Evolutionary conservation across 2,329 filamentous ascomycete genomes (phyloP).

Genomic region (Aspergillus unguis): DNA sequence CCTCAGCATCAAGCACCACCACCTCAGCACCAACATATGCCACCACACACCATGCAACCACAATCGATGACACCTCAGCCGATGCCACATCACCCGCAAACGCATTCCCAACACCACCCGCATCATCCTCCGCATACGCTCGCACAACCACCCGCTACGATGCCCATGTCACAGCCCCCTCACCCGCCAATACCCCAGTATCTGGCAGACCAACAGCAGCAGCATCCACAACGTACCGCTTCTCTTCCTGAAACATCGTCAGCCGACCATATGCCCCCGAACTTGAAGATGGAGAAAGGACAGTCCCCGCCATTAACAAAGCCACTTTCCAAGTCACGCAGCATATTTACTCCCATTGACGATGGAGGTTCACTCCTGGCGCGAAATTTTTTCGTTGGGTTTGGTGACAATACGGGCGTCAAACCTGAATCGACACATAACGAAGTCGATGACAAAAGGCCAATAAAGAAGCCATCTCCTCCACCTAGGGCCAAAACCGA

Average conservation of each 20-base stretch:
- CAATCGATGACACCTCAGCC: conserved; percentile 38
- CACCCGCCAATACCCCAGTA: conserved; percentile 54
- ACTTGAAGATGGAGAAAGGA: conserved; percentile 39
- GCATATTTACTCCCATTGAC: conserved; percentile 97
- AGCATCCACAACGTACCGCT: conserved; percentile 61
- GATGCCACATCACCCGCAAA: conserved; percentile 40
- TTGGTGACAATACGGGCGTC: conserved; percentile 37
- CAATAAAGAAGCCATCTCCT: conserved; percentile 56
- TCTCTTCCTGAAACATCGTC: conserved; percentile 58
- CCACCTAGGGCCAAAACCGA: conserved; percentile 50
- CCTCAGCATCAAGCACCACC: conserved; percentile 24
- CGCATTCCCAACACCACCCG: conserved; percentile 42
- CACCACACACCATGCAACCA: conserved; percentile 22
- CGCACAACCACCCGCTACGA: conserved; percentile 24
- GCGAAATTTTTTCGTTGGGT: conserved; percentile 74
- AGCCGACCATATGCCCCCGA: conserved; percentile 46
- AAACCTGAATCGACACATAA: conserved; percentile 34
- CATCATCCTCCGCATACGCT: conserved; percentile 39
- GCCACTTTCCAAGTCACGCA: conserved; percentile 70
- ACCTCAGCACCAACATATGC: conserved; percentile 30
- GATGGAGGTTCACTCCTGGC: conserved; percentile 85
- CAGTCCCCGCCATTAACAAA: conserved; percentile 57
- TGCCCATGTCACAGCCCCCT: conserved; percentile 33
- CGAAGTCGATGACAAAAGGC: conserved; percentile 58
- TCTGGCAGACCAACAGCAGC: conserved; percentile 66